Evolutionary conservation across 768 basidiomycete species (phyloP).

Genomic region (Mrakia hoshinonis): DNA sequence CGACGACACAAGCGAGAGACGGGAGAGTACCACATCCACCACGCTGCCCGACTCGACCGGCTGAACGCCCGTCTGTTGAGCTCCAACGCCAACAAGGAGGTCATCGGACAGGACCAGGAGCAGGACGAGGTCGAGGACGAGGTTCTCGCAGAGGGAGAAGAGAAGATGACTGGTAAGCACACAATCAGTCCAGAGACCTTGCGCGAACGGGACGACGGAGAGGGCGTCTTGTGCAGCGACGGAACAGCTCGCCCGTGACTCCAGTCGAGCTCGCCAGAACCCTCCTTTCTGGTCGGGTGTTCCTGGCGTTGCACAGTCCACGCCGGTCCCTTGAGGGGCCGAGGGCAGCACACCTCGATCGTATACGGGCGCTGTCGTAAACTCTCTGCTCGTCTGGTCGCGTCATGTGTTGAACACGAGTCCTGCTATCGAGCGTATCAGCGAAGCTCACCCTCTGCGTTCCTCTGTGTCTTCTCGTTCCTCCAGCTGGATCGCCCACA

Average conservation of each 20-base stretch:
- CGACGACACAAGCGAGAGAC: constrained; percentile 24
- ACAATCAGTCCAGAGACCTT: neutral
- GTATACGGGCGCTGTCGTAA: no score
- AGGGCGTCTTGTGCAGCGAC: no score
- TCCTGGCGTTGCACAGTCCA: no score
- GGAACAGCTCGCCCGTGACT: no score
- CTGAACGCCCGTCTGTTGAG: constrained; percentile 24
- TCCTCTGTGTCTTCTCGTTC: neutral
- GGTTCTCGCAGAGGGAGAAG: constrained; percentile 20
- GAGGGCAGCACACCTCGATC: no score
- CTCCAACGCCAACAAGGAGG: constrained; percentile 26
- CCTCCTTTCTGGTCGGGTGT: no score
- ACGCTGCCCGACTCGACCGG: constrained; percentile 27
- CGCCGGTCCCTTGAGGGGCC: no score
- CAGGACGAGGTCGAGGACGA: neutral
- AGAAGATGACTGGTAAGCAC: constrained; percentile 8
- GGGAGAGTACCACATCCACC: constrained; percentile 26
- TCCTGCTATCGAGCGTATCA: no score
- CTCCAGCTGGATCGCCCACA: neutral
- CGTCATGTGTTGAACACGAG: no score
- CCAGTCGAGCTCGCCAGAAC: no score
- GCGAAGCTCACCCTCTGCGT: neutral
- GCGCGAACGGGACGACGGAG: neutral
- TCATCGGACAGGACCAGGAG: constrained; percentile 19
- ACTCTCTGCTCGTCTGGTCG: no score